Conservation (phyloP, 768 basidiomycete genomes). For the Russula foetens region DNA sequence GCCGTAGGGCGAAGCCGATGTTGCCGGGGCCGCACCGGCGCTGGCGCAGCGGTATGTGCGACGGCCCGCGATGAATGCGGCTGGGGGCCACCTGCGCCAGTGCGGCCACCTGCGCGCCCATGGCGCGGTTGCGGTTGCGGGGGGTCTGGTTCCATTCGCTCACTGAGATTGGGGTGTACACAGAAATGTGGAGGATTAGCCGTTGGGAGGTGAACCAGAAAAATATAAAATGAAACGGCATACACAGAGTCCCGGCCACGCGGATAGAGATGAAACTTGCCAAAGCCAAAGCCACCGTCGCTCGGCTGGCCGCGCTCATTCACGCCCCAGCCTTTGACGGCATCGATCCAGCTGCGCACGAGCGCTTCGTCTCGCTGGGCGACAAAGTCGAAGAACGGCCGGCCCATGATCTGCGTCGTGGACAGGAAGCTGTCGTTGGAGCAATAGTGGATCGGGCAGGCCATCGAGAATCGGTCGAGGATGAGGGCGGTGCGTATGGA, state of each 20-base stretch:
- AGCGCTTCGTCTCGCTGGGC: conserved; percentile 50
- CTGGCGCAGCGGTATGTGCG: not conserved
- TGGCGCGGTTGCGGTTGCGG: conserved; percentile 1
- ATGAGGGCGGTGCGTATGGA: conserved; percentile 75
- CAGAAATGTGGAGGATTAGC: too few species aligned
- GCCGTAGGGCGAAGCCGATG: not conserved
- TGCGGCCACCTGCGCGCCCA: conserved; percentile 1
- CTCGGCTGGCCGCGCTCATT: conserved; percentile 78
- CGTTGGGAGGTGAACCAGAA: not conserved
- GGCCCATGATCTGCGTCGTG: conserved; percentile 49
- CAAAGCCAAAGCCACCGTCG: conserved; percentile 80
- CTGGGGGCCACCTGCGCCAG: not conserved
- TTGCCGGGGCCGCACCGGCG: not conserved
- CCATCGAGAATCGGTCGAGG: conserved; percentile 64
- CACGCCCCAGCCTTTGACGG: conserved; percentile 76
- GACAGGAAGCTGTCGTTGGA: conserved; percentile 64
- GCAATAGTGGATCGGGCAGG: conserved; percentile 61
- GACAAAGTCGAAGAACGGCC: conserved; percentile 74
- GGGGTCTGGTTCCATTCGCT: conserved; percentile 12
- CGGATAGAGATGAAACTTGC: conserved; percentile 50
- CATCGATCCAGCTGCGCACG: conserved; percentile 67
- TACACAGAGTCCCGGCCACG: conserved; percentile 60
- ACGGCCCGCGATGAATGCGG: not conserved
- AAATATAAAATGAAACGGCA: conserved; percentile 13
- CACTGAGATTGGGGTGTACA: not conserved